A percentile compares a stretch with the other conserved stretches of the same genome.
Evolutionary conservation across 768 basidiomycete genomes (phyloP).

Genomic region (Exidia glandulosa): DNA sequence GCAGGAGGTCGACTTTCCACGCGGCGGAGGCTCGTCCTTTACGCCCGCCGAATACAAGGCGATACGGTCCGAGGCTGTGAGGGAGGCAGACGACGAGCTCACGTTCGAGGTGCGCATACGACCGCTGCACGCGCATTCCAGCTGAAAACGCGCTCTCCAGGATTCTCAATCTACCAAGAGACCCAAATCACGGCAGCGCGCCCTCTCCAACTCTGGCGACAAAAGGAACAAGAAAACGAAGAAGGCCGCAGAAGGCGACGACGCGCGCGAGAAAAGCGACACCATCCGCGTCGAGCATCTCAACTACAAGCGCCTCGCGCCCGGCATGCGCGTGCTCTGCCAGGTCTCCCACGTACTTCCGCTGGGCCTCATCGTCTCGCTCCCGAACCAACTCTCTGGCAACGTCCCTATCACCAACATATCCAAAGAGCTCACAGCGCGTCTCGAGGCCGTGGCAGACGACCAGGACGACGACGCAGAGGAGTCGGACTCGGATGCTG

Average conservation of each 20-base stretch:
- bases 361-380: slow-evolving; percentile 79
- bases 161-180: slow-evolving; percentile 3
- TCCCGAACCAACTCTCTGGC: slow-evolving; percentile 91
- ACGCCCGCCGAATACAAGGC: slow-evolving; percentile 85
- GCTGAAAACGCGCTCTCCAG: not conserved
- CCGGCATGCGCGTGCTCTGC: slow-evolving; percentile 83
- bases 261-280: slow-evolving; percentile 36
- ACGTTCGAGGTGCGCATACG: slow-evolving; percentile 42
- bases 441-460: slow-evolving; percentile 52
- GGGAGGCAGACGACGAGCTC: slow-evolving; percentile 74
- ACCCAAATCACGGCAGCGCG: not conserved
- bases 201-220: no score
- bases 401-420: slow-evolving; percentile 93
- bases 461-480: slow-evolving; percentile 27
- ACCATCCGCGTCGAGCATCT: slow-evolving; percentile 75
- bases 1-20: slow-evolving; percentile 87
- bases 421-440: slow-evolving; percentile 61
- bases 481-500: slow-evolving; percentile 33
- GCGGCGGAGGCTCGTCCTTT: slow-evolving; percentile 83
- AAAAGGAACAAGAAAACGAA: slow-evolving; percentile 29
- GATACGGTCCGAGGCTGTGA: slow-evolving; percentile 70
- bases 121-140: not conserved
- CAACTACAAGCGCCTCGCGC: slow-evolving; percentile 82
- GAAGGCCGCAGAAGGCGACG: slow-evolving; percentile 23
- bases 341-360: slow-evolving; percentile 81